phyloP scores from a whole-genome alignment of 2,329 filamentous ascomycete genomes.

The Tolypocladium ophioglossoides region DNA sequence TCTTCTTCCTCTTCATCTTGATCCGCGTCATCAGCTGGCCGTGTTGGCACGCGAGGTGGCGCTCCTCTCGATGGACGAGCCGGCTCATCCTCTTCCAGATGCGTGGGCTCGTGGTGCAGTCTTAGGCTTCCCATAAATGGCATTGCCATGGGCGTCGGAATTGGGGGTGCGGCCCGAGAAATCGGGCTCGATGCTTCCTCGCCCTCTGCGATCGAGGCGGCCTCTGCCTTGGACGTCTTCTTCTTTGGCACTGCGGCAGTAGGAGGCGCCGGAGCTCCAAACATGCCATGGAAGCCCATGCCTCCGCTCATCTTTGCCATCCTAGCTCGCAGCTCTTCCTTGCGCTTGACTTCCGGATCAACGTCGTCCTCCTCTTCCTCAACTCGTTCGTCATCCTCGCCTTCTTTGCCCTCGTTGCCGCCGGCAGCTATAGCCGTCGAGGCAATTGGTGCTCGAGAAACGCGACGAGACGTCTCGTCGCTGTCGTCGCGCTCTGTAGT shows the following conservation, averaged over 20 bases:
- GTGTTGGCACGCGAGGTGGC: conserved; percentile 19
- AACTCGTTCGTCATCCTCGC: conserved; percentile 51
- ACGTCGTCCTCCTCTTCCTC: conserved; percentile 78
- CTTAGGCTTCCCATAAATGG: conserved; percentile 59
- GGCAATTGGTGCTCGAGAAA: conserved; percentile 26
- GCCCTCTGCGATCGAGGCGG: conserved; percentile 28
- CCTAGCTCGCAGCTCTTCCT: conserved; percentile 79
- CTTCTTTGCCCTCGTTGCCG: conserved; percentile 61
- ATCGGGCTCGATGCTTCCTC: conserved; percentile 33
- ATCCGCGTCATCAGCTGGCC: conserved; percentile 12
- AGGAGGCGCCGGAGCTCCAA: conserved; percentile 61
- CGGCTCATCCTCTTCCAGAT: conserved; percentile 23
- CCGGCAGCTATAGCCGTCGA: conserved; percentile 11
- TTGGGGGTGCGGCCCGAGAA: conserved; percentile 36
- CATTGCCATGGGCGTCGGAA: conserved; percentile 53
- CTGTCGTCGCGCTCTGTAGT: conserved; percentile 64
- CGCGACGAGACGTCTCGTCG: conserved; percentile 43
- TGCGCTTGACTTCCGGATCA: conserved; percentile 76
- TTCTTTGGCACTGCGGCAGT: conserved; percentile 41
- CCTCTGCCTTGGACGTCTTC: conserved; percentile 35
- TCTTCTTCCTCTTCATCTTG: conserved; percentile 25
- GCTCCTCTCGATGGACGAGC: conserved; percentile 11
- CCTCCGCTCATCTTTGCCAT: conserved; percentile 99
- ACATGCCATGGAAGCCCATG: conserved; percentile 95
- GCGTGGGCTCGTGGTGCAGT: conserved; percentile 31